phyloP scores from a whole-genome alignment of 805 yeast genomes.

The Metschnikowia sp. region DNA sequence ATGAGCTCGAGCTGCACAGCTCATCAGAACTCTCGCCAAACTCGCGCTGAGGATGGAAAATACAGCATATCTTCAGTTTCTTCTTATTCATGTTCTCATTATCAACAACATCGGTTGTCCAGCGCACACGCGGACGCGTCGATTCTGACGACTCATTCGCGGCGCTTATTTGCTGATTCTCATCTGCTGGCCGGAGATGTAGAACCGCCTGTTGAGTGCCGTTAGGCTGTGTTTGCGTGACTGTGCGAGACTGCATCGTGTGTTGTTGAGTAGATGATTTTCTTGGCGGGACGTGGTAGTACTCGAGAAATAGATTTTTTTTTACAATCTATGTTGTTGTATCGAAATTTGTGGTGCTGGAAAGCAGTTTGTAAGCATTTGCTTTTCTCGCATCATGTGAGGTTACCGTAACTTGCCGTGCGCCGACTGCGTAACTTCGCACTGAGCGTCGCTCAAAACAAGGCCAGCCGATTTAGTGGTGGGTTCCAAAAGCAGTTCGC shows the following conservation, averaged over 20 bases:
- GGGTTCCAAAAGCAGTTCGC: too few species aligned
- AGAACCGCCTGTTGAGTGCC: constrained; percentile 9
- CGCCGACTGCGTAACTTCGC: too few species aligned
- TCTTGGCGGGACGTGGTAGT: too few species aligned
- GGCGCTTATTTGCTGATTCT: not conserved
- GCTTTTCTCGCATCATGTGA: too few species aligned
- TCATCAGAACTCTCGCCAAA: constrained; percentile 45
- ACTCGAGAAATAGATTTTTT: too few species aligned
- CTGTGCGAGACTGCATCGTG: not conserved
- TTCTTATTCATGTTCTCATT: constrained; percentile 87
- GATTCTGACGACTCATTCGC: not conserved
- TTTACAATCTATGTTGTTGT: too few species aligned
- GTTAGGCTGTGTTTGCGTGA: constrained; percentile 1
- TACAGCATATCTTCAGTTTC: constrained; percentile 87
- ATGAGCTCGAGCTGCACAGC: constrained; percentile 14
- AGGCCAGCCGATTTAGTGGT: too few species aligned
- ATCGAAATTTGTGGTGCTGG: too few species aligned
- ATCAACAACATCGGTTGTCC: constrained; percentile 86
- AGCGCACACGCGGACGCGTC: constrained; percentile 54
- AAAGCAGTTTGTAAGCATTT: too few species aligned
- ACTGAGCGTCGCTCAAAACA: too few species aligned
- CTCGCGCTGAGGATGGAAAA: constrained; percentile 71
- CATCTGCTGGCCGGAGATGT: constrained; percentile 16
- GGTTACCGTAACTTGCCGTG: too few species aligned
- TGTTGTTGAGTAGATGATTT: not conserved